Percentiles rank a stretch among this genome's conserved stretches.
Conservation (phyloP, 2,329 filamentous ascomycete genomes). For the Colletotrichum plurivorum region DNA sequence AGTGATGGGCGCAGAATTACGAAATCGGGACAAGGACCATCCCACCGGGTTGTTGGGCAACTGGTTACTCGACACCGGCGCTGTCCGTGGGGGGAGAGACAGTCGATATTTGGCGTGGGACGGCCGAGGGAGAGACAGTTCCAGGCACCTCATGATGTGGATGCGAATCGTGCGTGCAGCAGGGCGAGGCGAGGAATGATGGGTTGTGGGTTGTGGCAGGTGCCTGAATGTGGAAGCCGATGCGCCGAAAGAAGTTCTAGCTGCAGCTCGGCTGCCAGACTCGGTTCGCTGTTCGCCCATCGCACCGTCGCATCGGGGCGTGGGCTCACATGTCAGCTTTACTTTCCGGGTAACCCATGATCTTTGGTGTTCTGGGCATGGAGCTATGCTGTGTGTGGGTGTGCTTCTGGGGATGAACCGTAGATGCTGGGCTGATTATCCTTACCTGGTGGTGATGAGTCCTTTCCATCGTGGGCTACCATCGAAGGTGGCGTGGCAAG, state of each 20-base stretch:
- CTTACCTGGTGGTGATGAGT: neutral
- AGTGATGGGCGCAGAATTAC: constrained; percentile 7
- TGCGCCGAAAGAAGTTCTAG: constrained; percentile 16
- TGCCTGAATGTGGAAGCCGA: constrained; percentile 4
- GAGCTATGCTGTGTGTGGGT: neutral
- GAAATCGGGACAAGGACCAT: constrained; percentile 14
- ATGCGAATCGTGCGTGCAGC: constrained; percentile 14
- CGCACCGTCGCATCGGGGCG: constrained; percentile 1
- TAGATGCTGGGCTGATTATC: constrained; percentile 5
- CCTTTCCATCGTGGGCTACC: neutral
- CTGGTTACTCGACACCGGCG: neutral
- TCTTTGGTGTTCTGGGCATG: no score
- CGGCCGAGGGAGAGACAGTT: neutral
- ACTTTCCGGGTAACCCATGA: neutral
- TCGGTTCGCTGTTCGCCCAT: constrained; percentile 4
- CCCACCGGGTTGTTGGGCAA: neutral
- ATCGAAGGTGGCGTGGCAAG: constrained; percentile 2
- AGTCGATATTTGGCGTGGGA: no score
- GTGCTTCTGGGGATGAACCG: neutral
- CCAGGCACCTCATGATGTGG: neutral
- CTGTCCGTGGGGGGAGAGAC: no score
- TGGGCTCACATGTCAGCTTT: constrained; percentile 29
- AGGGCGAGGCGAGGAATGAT: neutral
- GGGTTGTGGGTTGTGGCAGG: neutral
- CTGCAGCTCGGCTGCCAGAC: constrained; percentile 22